These are phyloP conservation scores for Prunus davidiana DNA, from an alignment of 306 rosid species.

Conservation along the genomic window DNA sequence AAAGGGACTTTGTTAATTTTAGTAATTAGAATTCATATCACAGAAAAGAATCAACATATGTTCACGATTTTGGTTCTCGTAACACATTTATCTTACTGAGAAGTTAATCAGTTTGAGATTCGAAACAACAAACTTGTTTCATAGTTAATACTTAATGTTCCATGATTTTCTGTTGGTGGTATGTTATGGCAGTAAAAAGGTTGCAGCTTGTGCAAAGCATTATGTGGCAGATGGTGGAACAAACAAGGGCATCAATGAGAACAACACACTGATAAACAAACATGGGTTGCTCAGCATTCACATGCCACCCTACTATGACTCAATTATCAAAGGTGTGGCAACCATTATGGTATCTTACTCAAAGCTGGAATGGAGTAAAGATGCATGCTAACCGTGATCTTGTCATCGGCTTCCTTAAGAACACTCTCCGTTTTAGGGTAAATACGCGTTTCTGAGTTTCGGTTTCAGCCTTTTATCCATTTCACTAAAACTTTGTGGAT, in stretches of 20 bases:
- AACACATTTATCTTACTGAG: too few species aligned
- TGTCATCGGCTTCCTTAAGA: slow-evolving; percentile 32
- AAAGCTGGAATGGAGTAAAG: slow-evolving; percentile 40
- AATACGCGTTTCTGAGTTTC: neutral
- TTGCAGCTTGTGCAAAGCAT: slow-evolving; percentile 44
- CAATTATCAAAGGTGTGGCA: slow-evolving; percentile 31
- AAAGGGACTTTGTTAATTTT: neutral
- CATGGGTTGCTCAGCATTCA: slow-evolving; percentile 35
- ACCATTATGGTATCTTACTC: slow-evolving; percentile 43
- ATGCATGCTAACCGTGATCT: slow-evolving; percentile 37
- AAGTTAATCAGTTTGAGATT: too few species aligned
- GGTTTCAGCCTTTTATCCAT: neutral
- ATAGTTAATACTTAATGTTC: too few species aligned
- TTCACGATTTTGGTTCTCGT: too few species aligned
- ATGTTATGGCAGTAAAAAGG: slow-evolving; percentile 17
- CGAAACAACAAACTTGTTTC: too few species aligned
- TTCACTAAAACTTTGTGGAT: neutral
- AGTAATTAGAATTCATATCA: too few species aligned
- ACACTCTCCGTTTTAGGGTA: slow-evolving; percentile 36
- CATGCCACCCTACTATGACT: slow-evolving; percentile 32
- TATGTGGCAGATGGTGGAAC: slow-evolving; percentile 46
- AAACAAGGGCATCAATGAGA: slow-evolving; percentile 31
- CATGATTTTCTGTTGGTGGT: too few species aligned
- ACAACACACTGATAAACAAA: slow-evolving; percentile 20
- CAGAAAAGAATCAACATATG: too few species aligned